phyloP scores from a whole-genome alignment of 1,284 basidiomycete species.

The Pseudozyma flocculosa region DNA sequence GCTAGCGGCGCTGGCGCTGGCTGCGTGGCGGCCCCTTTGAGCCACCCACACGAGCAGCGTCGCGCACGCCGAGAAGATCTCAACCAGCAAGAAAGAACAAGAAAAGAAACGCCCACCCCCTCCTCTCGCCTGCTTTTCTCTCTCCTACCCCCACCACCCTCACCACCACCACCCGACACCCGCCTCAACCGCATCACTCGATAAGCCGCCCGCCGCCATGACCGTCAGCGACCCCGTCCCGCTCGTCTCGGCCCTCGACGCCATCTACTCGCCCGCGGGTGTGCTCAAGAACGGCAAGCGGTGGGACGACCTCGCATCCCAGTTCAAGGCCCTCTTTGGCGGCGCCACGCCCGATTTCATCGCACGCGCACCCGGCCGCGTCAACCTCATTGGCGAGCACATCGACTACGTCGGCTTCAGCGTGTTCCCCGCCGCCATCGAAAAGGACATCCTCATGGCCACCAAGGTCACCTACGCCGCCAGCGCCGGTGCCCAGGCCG shows the following conservation, averaged over 20 bases:
- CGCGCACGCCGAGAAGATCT: too few relatives aligned
- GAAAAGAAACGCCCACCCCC: too few relatives aligned
- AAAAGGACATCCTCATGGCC: slow-evolving; percentile 56
- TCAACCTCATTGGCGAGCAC: slow-evolving; percentile 56
- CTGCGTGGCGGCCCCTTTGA: too few relatives aligned
- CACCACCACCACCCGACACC: too few relatives aligned
- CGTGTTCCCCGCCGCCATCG: slow-evolving; percentile 55
- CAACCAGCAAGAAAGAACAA: too few relatives aligned
- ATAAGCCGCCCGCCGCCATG: too few relatives aligned
- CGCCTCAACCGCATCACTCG: too few relatives aligned
- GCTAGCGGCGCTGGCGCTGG: too few relatives aligned
- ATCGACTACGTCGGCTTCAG: slow-evolving; percentile 55
- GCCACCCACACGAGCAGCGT: too few relatives aligned
- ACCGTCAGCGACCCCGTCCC: slow-evolving; percentile 44
- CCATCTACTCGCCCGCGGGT: slow-evolving; percentile 42
- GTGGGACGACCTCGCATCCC: slow-evolving; percentile 34
- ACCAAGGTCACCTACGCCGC: slow-evolving; percentile 25
- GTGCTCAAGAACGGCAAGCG: slow-evolving; percentile 34
- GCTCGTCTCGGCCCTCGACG: slow-evolving; percentile 30
- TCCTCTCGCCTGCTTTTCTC: too few relatives aligned
- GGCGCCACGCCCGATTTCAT: slow-evolving; percentile 41
- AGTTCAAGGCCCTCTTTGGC: slow-evolving; percentile 26
- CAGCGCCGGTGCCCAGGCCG: not conserved
- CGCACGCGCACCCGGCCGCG: slow-evolving; percentile 53
- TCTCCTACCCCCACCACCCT: too few relatives aligned